Base-by-base conservation (phyloP, 2,329 filamentous ascomycete species). In the Aspergillus fumigatus region DNA sequence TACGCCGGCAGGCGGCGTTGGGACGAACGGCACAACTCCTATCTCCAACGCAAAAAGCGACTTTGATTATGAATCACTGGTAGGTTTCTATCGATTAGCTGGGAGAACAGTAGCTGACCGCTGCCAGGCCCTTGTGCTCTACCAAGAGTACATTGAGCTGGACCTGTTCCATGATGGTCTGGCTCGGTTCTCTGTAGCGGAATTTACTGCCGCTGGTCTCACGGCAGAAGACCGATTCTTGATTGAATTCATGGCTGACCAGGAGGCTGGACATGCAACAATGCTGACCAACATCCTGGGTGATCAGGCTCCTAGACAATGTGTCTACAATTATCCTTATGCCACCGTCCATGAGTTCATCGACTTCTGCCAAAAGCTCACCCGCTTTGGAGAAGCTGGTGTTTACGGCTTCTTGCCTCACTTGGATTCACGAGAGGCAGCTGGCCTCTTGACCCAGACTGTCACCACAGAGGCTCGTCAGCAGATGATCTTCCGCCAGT, bases 341-440 rank as follows among this genome's bases (percentile, higher is more conserved):
- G 83, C 77, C 54, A 92, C 84, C 32, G 85, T 93, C 0, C 83
- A 80, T 53, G 89, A 94, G 72, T 93, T 85, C 68, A 79, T 94
- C 65, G 90, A 94, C 77, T 94, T 94, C 76, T 87, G 84, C 73
- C 89, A 93, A 75, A 92, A 92, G 74, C 75, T 94, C n/a, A 94
- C 90, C 1, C 86, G 89, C 35, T 91, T 83, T 73, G 89, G 89
- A 50, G 90, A 94, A 71, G 83, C 87, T 10, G 88, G 89, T 49
- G 89, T 92, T 1, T 92, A 89, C 75, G 89, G 90, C 0, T 94
- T 93, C 77, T 78, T 92, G 60, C 82, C 85, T 51, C 90, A 94
- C 67, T 80, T 94, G 49, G 84, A 93, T 72, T 87, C 88, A 0
- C 86, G 88, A 4, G 87, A 90, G 64, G 87, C 87, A 11, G 89